A percentile compares a stretch with the other conserved stretches of the same genome.
Conservation (phyloP, 1,284 basidiomycete genomes). For the Moesziomyces parantarcticus region DNA sequence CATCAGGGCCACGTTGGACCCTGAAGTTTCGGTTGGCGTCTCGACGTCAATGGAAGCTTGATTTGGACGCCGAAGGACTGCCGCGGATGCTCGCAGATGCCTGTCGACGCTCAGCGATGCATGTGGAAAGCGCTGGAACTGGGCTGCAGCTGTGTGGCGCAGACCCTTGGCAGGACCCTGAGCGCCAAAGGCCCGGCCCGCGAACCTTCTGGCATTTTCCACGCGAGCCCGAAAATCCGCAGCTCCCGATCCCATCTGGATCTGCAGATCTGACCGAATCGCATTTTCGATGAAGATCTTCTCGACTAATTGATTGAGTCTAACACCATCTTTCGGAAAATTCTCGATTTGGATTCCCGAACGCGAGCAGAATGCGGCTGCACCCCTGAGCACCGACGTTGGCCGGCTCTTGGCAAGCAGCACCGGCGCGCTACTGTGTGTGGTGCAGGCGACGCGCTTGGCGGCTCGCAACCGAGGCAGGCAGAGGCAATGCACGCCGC, state of each 20-base stretch:
- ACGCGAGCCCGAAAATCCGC: background rate
- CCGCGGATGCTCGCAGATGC: conserved; percentile 9
- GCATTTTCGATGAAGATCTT: no score
- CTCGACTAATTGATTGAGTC: no score
- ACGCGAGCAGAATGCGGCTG: no score
- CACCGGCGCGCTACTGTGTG: no score
- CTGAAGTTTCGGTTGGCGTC: conserved; percentile 14
- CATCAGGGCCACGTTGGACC: conserved; percentile 25
- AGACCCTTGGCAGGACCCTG: conserved; percentile 2
- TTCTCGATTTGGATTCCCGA: no score
- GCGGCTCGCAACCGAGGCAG: no score
- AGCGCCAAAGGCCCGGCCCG: background rate
- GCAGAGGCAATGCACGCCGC: background rate
- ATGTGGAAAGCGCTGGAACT: conserved; percentile 27
- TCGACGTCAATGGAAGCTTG: background rate
- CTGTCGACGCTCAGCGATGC: conserved; percentile 18
- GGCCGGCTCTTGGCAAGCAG: no score
- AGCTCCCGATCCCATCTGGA: background rate
- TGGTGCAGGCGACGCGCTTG: no score
- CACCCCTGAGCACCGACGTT: no score
- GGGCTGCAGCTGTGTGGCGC: conserved; percentile 2
- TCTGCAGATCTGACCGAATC: no score
- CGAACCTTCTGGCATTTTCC: conserved; percentile 24
- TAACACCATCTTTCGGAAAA: no score
- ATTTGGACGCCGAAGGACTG: conserved; percentile 1